Base-by-base conservation (phyloP, 2,329 filamentous ascomycete genomes). In the Neonectria hederae region DNA sequence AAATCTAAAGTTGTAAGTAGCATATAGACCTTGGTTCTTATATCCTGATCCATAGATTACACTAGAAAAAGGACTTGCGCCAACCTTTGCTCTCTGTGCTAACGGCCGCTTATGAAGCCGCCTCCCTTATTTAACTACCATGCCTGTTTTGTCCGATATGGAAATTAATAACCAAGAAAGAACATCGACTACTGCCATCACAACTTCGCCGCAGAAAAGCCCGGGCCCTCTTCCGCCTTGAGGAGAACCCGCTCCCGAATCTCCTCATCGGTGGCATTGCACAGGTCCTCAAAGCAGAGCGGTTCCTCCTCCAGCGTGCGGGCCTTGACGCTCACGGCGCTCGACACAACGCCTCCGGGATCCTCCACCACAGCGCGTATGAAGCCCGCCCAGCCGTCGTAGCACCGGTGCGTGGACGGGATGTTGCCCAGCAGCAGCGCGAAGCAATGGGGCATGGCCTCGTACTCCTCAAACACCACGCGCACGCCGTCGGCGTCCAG, bases 401-500 rank as follows among this genome's bases (percentile, higher is more conserved):
- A 84, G 70, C 87, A 91, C 52, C 84, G 81, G 68, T 74, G 78
- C 3, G 84, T 79, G 30, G 78, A 82, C 1, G 81, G 74, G 2
- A 83, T 75, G 5, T 78, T 77, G 2, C 82, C 77, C 59, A 92
- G 78, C 1, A 92, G 67, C 66, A 88, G 72, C 0, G 85, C 87
- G 74, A 93, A 95, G 69, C 87, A 88, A 78, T 94, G 92, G 58
- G 92, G 91, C 92, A 95, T 95, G 3, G 88, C 90, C 76, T 94
- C 89, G 75, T 89, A 96, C 78, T 93, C 87, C 75, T 92, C 87
- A 72, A 89, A 91, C 4, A 87, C 82, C 0, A 94, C 86, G 0
- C 72, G 74, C 0, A 90, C 89, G 5, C 86, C 88, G 49, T 91
- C 86, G 8, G 72, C 67, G 17, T 81, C 81, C 11, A 92, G 81